Base-by-base conservation (phyloP, 345 rosid species). In the Tarenaya hassleriana region DNA sequence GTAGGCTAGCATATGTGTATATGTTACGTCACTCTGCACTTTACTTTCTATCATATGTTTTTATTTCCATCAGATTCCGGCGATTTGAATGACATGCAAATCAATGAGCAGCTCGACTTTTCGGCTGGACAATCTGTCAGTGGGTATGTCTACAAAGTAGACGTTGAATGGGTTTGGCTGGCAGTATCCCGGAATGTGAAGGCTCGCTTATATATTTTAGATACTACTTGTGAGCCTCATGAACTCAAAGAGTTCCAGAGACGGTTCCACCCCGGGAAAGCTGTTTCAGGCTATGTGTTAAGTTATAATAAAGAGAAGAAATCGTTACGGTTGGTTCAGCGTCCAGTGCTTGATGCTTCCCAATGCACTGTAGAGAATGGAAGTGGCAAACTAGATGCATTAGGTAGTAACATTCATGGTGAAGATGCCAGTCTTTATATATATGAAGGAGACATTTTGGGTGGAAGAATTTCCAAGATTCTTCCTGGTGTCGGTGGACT, bases 111-210 rank as follows among this genome's bases (percentile, higher is more conserved):
- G 16, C 60, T 51, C 47, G 72, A 79, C 38, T 76, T 77, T 75
- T 66, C 78, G 41, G 31, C 68, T 56, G 96, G 96, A 38, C 73
- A 79, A 64, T 15, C 35, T 53, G 74, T 81, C 44, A 55, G 63
- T 15, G 95, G 98, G 63, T 84, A 81, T 70, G 86, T 88, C 45
- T 88, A 84, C 75, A 92, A 81, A 71, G 88, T 85, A 68, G 90
- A 85, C 34, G 62, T 41, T 60, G 96, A 92, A 64, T 88, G 98
- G 98, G 81, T 70, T 3, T 88, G 86, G 86, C 56, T 92, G 62
- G 60, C 90, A 39, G 19, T 92, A 56, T 81, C 98, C 70, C 81
- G 88, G 56, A 56, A 74, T 44, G 70, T 78, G 66, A 85, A 72
- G 31, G 98, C 90, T 37, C 82, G 67, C 46, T 71, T 88, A 13